Evolutionary conservation across 2,329 filamentous ascomycete species (phyloP), one percentile per base, ranked within the genome.

Genomic region (Diaporthe citri): DNA sequence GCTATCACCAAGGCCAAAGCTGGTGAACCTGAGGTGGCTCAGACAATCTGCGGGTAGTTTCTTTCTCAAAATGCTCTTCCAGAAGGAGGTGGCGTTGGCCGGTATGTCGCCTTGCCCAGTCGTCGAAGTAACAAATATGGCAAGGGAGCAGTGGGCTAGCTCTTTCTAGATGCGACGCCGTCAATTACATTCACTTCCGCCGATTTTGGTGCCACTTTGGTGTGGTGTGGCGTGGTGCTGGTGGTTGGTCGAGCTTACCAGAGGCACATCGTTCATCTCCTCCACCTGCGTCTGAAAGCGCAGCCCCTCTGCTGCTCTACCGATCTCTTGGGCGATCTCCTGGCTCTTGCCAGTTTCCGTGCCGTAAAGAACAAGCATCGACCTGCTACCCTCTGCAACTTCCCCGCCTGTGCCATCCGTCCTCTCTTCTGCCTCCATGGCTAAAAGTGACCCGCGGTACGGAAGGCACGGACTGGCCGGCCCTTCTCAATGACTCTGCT

Each of bases 71-170:
- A 99, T 87, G 75, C 91, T 93, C 81, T 91, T 95, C 97, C 97
- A 99, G 81, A 99, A 96, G 1, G 85, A 86, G 57, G 91, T 88
- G 3, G 94, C 92, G 86, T 98, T 98, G 73, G 91, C 90, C 3
- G 97, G 97, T 81, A 98, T 90, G 78, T 98, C 96, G 8, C 97
- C 97, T 84, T 99, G 96, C 7, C 97, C 97, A 0, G 97, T 98
- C 0, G 97, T 99, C 7, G 97, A 97, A 28, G 97, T 87, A 76
- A 95, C 92, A 80, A 99, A 94, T 69, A 98, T 87, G 36, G 95
- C 90, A 28, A 96, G 84, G 1, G 84, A 84, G 74, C 88, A 85
- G 72, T 85, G 85, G 13, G 89, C 79, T 34, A 93, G 83, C 34
- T 86, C 82, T 76, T 85, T 88, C 91, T 91, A 75, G 75, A 56